Evolutionary conservation across 2,329 filamentous ascomycete genomes (phyloP).

Genomic region (Paraphaeosphaeria sporulosa): DNA sequence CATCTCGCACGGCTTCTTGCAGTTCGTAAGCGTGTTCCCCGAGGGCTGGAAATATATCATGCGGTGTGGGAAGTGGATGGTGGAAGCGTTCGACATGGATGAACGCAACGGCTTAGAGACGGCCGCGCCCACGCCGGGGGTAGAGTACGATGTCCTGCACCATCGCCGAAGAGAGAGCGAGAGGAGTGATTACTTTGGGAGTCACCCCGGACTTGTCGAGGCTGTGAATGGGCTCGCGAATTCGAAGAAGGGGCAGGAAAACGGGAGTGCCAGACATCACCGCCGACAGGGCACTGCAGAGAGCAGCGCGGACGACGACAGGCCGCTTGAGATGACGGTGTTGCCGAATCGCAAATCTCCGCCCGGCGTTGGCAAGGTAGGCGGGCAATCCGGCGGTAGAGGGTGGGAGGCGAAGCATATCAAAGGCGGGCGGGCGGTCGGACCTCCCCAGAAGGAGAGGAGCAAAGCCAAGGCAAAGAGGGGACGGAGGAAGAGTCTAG

Average conservation of each 20-base stretch:
- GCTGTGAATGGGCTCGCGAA: conserved; percentile 64
- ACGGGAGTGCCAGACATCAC: conserved; percentile 52
- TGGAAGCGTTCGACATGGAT: conserved; percentile 71
- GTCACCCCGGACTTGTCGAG: conserved; percentile 73
- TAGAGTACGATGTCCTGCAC: conserved; percentile 2
- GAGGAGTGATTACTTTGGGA: conserved; percentile 81
- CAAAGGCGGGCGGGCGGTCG: background rate
- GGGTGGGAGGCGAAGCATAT: no score
- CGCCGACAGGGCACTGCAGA: conserved; percentile 59
- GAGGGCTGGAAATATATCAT: conserved; percentile 90
- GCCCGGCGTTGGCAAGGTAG: no score
- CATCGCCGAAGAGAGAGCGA: conserved; percentile 47
- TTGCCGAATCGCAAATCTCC: conserved; percentile 25
- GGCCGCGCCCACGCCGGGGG: conserved; percentile 7
- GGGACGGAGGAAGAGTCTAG: conserved; percentile 50
- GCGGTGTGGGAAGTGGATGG: conserved; percentile 81
- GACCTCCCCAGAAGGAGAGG: conserved; percentile 24
- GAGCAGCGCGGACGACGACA: conserved; percentile 79
- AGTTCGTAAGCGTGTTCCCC: conserved; percentile 87
- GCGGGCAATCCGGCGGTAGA: no score
- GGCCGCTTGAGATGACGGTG: conserved; percentile 78
- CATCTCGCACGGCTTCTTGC: conserved; percentile 91
- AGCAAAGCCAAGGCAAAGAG: conserved; percentile 32
- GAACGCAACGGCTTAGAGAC: conserved; percentile 47
- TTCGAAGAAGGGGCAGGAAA: conserved; percentile 26